Evolutionary conservation across 2,329 filamentous ascomycete genomes (phyloP).

Genomic region (Madurella mycetomatis): DNA sequence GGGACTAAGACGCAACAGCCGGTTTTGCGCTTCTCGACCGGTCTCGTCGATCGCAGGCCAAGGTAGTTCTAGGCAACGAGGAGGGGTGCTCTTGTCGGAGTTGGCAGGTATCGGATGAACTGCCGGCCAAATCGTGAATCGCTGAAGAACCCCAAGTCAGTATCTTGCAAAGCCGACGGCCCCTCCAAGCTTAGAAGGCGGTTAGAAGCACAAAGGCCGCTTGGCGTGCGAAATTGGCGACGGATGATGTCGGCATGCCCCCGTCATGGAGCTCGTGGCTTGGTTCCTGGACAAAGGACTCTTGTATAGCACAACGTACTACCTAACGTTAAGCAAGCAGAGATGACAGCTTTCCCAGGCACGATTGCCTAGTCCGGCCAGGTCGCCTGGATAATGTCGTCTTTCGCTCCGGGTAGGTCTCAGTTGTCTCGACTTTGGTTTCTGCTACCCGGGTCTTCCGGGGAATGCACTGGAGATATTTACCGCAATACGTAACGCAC

Average conservation of each 20-base stretch:
- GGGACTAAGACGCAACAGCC: slow-evolving; percentile 7
- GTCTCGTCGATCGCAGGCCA: slow-evolving; percentile 1
- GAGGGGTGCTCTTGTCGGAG: background rate
- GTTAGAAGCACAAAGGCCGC: background rate
- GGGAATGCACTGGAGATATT: background rate
- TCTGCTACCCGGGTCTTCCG: slow-evolving; percentile 11
- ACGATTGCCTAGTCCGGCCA: background rate
- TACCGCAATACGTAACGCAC: background rate
- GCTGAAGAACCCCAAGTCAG: background rate
- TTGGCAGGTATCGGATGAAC: background rate
- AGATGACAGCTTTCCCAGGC: background rate
- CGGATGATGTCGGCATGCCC: slow-evolving; percentile 5
- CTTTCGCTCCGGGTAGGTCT: background rate
- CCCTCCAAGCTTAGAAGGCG: background rate
- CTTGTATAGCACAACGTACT: too few species aligned
- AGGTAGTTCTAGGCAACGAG: background rate
- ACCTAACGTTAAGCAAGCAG: too few species aligned
- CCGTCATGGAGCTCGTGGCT: slow-evolving; percentile 2
- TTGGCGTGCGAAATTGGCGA: slow-evolving; percentile 2
- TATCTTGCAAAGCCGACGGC: background rate
- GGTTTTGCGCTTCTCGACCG: background rate
- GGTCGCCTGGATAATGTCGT: background rate
- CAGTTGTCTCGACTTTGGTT: slow-evolving; percentile 3
- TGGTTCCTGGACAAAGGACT: background rate
- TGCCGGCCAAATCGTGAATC: background rate